A percentile compares a stretch with the other conserved stretches of the same genome.
phyloP scores from a whole-genome alignment of 208 protist genomes.

The Porcisia deanei region DNA sequence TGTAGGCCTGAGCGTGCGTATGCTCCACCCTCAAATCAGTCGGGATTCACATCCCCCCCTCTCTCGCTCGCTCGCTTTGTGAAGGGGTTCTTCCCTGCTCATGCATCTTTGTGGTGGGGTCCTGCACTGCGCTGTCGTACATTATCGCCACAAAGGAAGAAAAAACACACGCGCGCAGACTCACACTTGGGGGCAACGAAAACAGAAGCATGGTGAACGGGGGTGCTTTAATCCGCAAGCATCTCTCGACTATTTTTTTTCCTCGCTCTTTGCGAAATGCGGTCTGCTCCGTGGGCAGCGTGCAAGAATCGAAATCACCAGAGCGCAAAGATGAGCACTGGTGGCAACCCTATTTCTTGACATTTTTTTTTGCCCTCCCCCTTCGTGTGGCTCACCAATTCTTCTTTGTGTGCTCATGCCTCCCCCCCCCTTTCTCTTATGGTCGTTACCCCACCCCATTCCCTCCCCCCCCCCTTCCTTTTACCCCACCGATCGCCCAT shows the following conservation, averaged over 20 bases:
- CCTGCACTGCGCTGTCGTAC: background rate
- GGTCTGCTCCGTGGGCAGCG: background rate
- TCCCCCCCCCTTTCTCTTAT: background rate
- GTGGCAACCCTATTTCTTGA: background rate
- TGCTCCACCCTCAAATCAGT: no score
- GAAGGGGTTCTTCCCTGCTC: background rate
- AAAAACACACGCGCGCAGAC: background rate
- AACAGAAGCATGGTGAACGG: background rate
- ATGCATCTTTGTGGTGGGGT: background rate
- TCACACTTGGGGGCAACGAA: background rate
- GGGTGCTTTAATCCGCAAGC: background rate
- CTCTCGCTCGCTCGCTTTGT: background rate
- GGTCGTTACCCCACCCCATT: no score
- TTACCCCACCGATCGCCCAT: background rate
- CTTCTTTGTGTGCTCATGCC: background rate
- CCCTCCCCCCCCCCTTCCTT: background rate
- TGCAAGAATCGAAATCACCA: background rate
- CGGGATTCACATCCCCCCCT: background rate
- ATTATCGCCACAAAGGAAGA: background rate
- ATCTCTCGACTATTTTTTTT: background rate
- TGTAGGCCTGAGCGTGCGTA: no score
- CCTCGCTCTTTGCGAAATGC: background rate
- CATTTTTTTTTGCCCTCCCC: background rate
- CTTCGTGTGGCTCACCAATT: background rate
- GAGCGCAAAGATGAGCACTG: background rate